phyloP scores from a whole-genome alignment of 768 basidiomycete genomes.

The Boletus rubroflammeus region DNA sequence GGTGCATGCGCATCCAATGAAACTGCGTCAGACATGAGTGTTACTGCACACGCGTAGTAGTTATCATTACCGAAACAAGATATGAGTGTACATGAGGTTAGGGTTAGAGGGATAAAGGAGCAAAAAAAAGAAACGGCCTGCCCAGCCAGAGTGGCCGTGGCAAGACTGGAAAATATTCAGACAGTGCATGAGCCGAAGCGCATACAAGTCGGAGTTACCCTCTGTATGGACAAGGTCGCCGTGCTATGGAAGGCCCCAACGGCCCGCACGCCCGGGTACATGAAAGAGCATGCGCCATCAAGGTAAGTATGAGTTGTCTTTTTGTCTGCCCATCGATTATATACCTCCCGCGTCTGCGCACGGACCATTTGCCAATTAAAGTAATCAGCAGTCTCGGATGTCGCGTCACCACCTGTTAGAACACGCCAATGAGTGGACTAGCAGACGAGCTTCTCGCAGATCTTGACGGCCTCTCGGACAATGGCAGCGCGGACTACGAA shows the following conservation, averaged over 20 bases:
- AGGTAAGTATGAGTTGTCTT: conserved; percentile 51
- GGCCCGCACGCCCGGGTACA: conserved; percentile 51
- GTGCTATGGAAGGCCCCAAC: conserved; percentile 50
- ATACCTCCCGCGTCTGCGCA: conserved; percentile 5
- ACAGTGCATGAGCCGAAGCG: conserved; percentile 71
- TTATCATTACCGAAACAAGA: conserved; percentile 3
- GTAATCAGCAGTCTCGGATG: neutral
- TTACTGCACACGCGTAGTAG: neutral
- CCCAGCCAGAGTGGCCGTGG: conserved; percentile 49
- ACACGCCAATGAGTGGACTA: conserved; percentile 62
- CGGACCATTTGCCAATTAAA: conserved; percentile 17
- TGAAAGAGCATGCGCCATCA: conserved; percentile 59
- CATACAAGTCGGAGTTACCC: conserved; percentile 43
- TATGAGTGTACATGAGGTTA: conserved; percentile 27
- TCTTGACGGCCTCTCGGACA: conserved; percentile 81
- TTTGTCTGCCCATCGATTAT: neutral
- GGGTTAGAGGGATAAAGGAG: conserved; percentile 20
- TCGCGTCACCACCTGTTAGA: neutral
- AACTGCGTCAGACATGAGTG: conserved; percentile 9
- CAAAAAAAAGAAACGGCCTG: conserved; percentile 28
- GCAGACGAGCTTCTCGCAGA: conserved; percentile 93
- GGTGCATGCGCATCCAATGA: conserved; percentile 20
- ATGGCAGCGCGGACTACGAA: conserved; percentile 48
- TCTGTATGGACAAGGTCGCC: conserved; percentile 49
- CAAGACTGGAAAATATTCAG: conserved; percentile 74